These are phyloP conservation scores for Pouteria campechiana DNA, from an alignment of 179 eudicot genomes.

Conservation along the genomic window DNA sequence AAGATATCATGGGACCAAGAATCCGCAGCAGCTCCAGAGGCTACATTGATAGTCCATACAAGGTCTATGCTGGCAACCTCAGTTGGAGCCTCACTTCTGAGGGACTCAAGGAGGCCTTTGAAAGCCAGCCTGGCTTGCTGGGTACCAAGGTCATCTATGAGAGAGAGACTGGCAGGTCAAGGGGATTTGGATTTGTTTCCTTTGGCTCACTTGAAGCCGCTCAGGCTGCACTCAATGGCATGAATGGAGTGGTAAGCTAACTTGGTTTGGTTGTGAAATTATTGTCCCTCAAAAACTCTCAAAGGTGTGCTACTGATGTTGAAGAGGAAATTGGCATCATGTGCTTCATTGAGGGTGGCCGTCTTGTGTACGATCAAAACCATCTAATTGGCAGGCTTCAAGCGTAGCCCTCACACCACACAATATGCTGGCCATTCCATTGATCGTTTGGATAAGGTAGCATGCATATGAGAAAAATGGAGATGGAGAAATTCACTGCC, in stretches of 20 bases:
- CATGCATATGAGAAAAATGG: not conserved
- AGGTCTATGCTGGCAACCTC: constrained; percentile 83
- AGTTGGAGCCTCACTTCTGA: constrained; percentile 61
- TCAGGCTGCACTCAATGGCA: constrained; percentile 43
- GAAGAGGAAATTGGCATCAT: not conserved
- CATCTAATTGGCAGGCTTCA: not conserved
- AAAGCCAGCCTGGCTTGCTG: constrained; percentile 46
- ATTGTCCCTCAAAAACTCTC: no score
- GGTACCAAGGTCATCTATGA: constrained; percentile 84
- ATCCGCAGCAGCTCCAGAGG: constrained; percentile 35
- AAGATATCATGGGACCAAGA: constrained; percentile 52
- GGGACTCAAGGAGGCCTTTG: constrained; percentile 55
- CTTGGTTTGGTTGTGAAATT: no score
- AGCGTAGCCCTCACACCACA: not conserved
- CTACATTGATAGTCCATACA: constrained; percentile 77
- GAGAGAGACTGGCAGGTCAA: constrained; percentile 62
- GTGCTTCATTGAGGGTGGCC: no score
- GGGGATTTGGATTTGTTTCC: constrained; percentile 77
- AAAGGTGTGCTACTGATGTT: no score
- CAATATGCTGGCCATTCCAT: no score
- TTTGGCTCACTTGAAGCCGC: constrained; percentile 59
- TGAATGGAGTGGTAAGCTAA: constrained; percentile 70
- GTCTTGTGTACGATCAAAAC: not conserved
- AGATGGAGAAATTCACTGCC: no score
- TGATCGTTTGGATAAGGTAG: not conserved